Percentiles rank a stretch among this genome's conserved stretches.
Evolutionary conservation across 1,284 basidiomycete genomes (phyloP).

Genomic region (Apiotrichum gracile): DNA sequence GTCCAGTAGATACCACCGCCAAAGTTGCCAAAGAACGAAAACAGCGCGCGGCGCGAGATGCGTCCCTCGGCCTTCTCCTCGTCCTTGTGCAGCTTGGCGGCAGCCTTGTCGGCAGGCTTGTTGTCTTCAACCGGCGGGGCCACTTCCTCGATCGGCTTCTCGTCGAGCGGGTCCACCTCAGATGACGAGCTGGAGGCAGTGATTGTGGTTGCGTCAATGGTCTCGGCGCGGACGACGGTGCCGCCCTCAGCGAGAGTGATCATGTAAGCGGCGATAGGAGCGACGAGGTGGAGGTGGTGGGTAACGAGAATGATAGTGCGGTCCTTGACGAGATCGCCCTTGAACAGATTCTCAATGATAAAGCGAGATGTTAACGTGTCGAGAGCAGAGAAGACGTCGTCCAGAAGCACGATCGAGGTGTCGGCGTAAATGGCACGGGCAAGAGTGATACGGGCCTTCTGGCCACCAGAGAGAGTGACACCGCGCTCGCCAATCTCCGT

Average conservation of each 20-base stretch:
- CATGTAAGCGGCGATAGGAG: constrained; percentile 59
- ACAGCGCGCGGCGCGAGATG: constrained; percentile 48
- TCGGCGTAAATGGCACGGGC: constrained; percentile 64
- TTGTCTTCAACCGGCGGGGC: constrained; percentile 31
- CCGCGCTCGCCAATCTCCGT: constrained; percentile 56
- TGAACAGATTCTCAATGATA: constrained; percentile 69
- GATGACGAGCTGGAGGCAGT: constrained; percentile 9
- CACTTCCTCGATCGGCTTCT: constrained; percentile 25
- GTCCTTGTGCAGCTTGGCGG: constrained; percentile 51
- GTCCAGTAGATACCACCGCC: constrained; percentile 49
- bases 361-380: constrained; percentile 63
- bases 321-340: constrained; percentile 60
- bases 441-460: constrained; percentile 61
- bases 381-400: constrained; percentile 54
- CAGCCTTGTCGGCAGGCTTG: constrained; percentile 27
- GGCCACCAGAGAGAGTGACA: constrained; percentile 59
- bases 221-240: constrained; percentile 41
- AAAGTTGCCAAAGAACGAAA: constrained; percentile 45
- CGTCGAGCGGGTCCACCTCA: constrained; percentile 17
- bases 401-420: constrained; percentile 57
- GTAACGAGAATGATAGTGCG: constrained; percentile 70
- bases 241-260: constrained; percentile 56
- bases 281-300: constrained; percentile 64
- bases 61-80: constrained; percentile 59
- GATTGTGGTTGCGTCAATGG: constrained; percentile 25